phyloP scores from a whole-genome alignment of 2,329 filamentous ascomycete genomes.

The Neoarthrinium moseri region DNA sequence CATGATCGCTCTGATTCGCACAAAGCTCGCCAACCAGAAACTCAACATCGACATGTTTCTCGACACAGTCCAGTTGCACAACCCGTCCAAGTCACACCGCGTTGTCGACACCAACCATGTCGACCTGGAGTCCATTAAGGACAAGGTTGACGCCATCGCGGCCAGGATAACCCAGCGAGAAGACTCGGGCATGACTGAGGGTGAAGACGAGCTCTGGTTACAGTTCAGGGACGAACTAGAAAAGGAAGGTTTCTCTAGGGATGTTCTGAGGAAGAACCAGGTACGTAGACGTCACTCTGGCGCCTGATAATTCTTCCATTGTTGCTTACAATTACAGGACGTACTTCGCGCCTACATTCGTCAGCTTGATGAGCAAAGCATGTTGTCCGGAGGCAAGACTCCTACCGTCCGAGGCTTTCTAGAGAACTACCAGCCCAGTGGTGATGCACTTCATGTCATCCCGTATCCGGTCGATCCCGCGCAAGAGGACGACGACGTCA shows the following conservation, averaged over 20 bases:
- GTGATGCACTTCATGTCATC: slow-evolving; percentile 26
- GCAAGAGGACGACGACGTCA: slow-evolving; percentile 19
- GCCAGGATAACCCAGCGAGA: slow-evolving; percentile 45
- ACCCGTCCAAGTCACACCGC: slow-evolving; percentile 37
- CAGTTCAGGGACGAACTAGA: slow-evolving; percentile 58
- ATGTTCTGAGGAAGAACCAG: slow-evolving; percentile 56
- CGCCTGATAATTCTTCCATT: slow-evolving; percentile 1
- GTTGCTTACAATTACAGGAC: slow-evolving; percentile 38
- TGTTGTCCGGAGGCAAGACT: slow-evolving; percentile 39
- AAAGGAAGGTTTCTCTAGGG: slow-evolving; percentile 55
- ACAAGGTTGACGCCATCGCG: slow-evolving; percentile 60
- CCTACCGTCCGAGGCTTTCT: slow-evolving; percentile 54
- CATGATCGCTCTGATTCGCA: slow-evolving; percentile 40
- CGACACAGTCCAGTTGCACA: slow-evolving; percentile 54
- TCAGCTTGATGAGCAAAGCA: slow-evolving; percentile 51
- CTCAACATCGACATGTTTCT: slow-evolving; percentile 55
- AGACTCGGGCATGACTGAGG: slow-evolving; percentile 35
- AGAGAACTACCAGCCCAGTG: slow-evolving; percentile 31
- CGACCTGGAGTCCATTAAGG: slow-evolving; percentile 53
- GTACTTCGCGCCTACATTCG: slow-evolving; percentile 60
- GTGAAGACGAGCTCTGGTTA: slow-evolving; percentile 54
- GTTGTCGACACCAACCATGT: slow-evolving; percentile 35
- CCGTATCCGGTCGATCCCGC: slow-evolving; percentile 25
- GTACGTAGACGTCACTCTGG: slow-evolving; percentile 34
- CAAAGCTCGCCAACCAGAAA: slow-evolving; percentile 51